Evolutionary conservation across 139 green algal genomes (phyloP).

Genomic region (Nannochloris sp.): DNA sequence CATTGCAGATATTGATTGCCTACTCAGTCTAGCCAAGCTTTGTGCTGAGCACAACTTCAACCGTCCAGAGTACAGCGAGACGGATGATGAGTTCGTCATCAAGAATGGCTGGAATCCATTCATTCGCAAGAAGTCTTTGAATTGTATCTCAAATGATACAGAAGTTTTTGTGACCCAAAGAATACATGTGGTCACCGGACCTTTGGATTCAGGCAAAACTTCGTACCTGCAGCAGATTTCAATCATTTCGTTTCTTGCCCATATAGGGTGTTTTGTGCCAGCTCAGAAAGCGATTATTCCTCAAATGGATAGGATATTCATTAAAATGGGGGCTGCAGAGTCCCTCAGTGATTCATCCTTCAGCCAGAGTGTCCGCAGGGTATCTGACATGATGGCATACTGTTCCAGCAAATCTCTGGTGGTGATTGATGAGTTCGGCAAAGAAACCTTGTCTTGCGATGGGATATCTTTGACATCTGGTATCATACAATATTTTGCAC

Average conservation of each 20-base stretch:
- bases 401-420: conserved; percentile 69
- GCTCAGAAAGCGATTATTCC: conserved; percentile 42
- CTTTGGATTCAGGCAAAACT: conserved; percentile 71
- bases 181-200: conserved; percentile 43
- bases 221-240: conserved; percentile 77
- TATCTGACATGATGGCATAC: conserved; percentile 59
- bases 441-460: conserved; percentile 77
- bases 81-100: conserved; percentile 51
- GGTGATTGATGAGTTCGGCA: conserved; percentile 94
- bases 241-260: conserved; percentile 80
- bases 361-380: conserved; percentile 70
- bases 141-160: conserved; percentile 34
- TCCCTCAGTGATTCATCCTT: conserved; percentile 51
- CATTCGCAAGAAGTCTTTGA: background rate
- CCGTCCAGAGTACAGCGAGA: conserved; percentile 41
- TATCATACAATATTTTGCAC: conserved; percentile 41
- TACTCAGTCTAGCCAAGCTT: conserved; percentile 52
- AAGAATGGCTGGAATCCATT: conserved; percentile 28
- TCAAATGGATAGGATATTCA: conserved; percentile 77
- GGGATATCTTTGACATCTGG: conserved; percentile 64
- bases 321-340: conserved; percentile 38
- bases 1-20: conserved; percentile 70
- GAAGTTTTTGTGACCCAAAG: conserved; percentile 20
- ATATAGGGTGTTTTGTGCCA: conserved; percentile 46
- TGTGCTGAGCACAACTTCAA: conserved; percentile 41